Percentiles rank a stretch among this genome's conserved stretches.
phyloP scores from a whole-genome alignment of 1,139 yeast genomes.

The Candida tetrigidarum region DNA sequence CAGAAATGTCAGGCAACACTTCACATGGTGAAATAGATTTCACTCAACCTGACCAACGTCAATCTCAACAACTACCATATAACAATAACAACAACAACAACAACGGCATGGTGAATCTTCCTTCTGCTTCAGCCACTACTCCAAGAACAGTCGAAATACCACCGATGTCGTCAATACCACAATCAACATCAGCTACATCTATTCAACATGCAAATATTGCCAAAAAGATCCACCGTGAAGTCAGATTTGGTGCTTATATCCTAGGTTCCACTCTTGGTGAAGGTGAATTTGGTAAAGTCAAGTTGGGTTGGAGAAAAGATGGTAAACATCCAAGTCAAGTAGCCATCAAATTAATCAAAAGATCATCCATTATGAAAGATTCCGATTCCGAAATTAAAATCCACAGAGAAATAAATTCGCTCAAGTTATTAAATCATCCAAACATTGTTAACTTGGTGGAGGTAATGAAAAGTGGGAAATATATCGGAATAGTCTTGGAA shows the following conservation, averaged over 20 bases:
- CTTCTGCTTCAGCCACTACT: slow-evolving; percentile 8
- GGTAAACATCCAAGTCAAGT: slow-evolving; percentile 82
- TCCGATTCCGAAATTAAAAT: slow-evolving; percentile 87
- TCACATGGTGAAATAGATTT: not conserved
- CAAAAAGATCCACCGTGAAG: slow-evolving; percentile 52
- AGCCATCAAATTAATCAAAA: slow-evolving; percentile 88
- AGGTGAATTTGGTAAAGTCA: slow-evolving; percentile 98
- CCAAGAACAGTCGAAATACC: slow-evolving; percentile 12
- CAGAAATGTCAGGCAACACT: not conserved
- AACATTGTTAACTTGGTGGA: slow-evolving; percentile 91
- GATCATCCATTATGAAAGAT: slow-evolving; percentile 83
- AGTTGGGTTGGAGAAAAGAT: slow-evolving; percentile 94
- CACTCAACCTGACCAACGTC: slow-evolving; percentile 1
- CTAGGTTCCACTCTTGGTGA: slow-evolving; percentile 96
- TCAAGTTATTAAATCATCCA: slow-evolving; percentile 87
- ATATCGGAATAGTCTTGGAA: slow-evolving; percentile 94
- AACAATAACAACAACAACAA: no score
- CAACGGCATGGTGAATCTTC: not conserved
- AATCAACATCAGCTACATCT: slow-evolving; percentile 8
- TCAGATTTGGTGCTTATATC: slow-evolving; percentile 83
- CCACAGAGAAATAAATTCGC: slow-evolving; percentile 90
- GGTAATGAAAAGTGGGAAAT: slow-evolving; percentile 91
- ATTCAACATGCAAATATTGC: slow-evolving; percentile 13
- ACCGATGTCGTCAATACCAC: slow-evolving; percentile 5
- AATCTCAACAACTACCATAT: not conserved